Conservation (phyloP, 1,139 yeast species). For the Hemisphaericaspora subhashii region DNA sequence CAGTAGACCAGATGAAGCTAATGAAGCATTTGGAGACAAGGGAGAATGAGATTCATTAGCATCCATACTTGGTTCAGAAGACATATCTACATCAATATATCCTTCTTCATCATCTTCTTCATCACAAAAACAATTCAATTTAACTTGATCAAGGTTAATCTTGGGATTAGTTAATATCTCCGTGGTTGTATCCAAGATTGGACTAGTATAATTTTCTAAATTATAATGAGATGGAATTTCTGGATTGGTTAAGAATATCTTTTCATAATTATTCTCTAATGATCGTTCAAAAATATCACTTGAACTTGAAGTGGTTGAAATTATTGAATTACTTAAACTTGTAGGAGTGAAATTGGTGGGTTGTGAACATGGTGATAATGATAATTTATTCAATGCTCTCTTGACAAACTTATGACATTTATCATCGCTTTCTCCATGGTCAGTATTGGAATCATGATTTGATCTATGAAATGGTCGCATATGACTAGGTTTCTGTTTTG, state of each 20-base stretch:
- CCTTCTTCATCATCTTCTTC: constrained; percentile 8
- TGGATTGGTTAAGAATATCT: constrained; percentile 10
- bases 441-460: neutral
- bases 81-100: constrained; percentile 4
- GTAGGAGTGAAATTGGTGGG: constrained; percentile 1
- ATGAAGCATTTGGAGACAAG: neutral
- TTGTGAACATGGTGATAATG: constrained; percentile 13
- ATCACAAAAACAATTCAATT: constrained; percentile 27
- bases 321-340: constrained; percentile 9
- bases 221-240: constrained; percentile 27
- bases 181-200: constrained; percentile 33
- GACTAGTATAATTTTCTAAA: constrained; percentile 31
- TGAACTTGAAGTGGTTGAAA: constrained; percentile 9
- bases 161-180: constrained; percentile 30
- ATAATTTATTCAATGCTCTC: constrained; percentile 12
- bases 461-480: neutral
- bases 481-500: neutral
- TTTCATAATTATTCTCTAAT: constrained; percentile 7
- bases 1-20: neutral
- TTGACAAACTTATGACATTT: constrained; percentile 11
- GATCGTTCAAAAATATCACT: constrained; percentile 17
- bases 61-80: constrained; percentile 1
- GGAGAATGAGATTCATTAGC: constrained; percentile 1
- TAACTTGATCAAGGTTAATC: constrained; percentile 25
- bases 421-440: constrained; percentile 7